phyloP scores from a whole-genome alignment of 441 rosid genomes.

The Jatropha multifida region DNA sequence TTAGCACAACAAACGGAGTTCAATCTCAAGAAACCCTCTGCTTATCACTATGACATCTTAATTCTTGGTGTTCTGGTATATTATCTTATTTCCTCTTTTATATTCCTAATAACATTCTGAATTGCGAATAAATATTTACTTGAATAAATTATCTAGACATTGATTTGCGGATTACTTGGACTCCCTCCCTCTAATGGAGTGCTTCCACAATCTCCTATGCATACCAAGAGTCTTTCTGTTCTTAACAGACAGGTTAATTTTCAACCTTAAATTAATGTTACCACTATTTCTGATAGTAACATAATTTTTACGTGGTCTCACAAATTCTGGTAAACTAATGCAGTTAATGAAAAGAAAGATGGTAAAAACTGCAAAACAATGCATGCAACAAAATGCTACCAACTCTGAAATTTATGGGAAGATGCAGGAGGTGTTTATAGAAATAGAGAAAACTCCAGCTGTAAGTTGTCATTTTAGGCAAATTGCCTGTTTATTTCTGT shows the following conservation, averaged over 20 bases:
- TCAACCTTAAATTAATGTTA: neutral
- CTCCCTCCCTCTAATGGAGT: slow-evolving; percentile 89
- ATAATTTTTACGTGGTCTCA: slow-evolving; percentile 6
- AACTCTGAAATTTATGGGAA: slow-evolving; percentile 59
- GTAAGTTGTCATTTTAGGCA: slow-evolving; percentile 19
- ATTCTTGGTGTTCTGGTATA: slow-evolving; percentile 61
- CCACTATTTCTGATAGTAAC: neutral
- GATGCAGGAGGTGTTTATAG: slow-evolving; percentile 38
- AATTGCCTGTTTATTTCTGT: neutral
- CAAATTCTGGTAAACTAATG: slow-evolving; percentile 11
- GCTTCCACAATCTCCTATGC: slow-evolving; percentile 87
- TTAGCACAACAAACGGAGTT: slow-evolving; percentile 83
- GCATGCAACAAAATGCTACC: slow-evolving; percentile 54
- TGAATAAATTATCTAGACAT: slow-evolving; percentile 40
- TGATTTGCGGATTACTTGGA: slow-evolving; percentile 74
- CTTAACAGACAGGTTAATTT: slow-evolving; percentile 57
- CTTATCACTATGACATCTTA: slow-evolving; percentile 77
- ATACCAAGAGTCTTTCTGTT: slow-evolving; percentile 78
- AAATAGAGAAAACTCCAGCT: slow-evolving; percentile 31
- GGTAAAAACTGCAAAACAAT: slow-evolving; percentile 64
- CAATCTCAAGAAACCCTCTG: slow-evolving; percentile 71
- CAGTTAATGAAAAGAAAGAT: slow-evolving; percentile 66
- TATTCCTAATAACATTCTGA: neutral
- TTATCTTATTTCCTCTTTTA: neutral
- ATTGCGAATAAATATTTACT: neutral